Evolutionary conservation across 768 basidiomycete genomes (phyloP).

Genomic region (Termitomyces sp.): DNA sequence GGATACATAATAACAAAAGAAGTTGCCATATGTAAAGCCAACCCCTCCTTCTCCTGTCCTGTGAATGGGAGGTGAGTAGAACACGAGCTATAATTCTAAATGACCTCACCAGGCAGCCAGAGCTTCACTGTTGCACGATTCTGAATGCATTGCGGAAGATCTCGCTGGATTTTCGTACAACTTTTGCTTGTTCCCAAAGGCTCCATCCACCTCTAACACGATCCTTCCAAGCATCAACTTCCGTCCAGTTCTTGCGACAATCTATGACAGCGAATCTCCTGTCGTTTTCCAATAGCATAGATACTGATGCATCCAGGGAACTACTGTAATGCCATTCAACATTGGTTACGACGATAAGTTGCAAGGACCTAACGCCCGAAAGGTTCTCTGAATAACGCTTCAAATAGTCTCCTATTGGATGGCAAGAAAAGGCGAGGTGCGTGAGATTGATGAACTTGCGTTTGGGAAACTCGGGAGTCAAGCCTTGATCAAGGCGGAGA

Average conservation of each 20-base stretch:
- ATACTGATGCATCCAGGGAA: not conserved
- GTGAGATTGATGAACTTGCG: slow-evolving; percentile 9
- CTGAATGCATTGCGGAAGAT: slow-evolving; percentile 8
- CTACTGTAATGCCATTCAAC: slow-evolving; percentile 4
- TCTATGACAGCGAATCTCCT: slow-evolving; percentile 10
- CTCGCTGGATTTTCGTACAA: slow-evolving; percentile 3
- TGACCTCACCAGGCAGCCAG: not conserved
- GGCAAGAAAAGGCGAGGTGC: slow-evolving; percentile 13
- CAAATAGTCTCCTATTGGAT: slow-evolving; percentile 6
- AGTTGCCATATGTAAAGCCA: not conserved
- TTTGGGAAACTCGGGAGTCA: slow-evolving; percentile 12
- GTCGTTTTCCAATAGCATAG: slow-evolving; percentile 11
- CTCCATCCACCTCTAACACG: slow-evolving; percentile 9
- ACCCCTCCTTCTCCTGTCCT: not conserved
- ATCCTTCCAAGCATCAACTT: slow-evolving; percentile 9
- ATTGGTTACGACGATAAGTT: slow-evolving; percentile 9
- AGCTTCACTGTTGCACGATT: not conserved
- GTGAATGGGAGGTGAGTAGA: not conserved
- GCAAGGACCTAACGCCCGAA: slow-evolving; percentile 1
- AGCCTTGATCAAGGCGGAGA: slow-evolving; percentile 10
- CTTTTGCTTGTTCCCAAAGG: slow-evolving; percentile 13
- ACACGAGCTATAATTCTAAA: not conserved
- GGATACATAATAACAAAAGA: not conserved
- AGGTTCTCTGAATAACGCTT: slow-evolving; percentile 8
- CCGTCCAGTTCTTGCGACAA: slow-evolving; percentile 8